phyloP scores from a whole-genome alignment of 352 stramenopile genomes.

The Salisapilia sapeloensis region DNA sequence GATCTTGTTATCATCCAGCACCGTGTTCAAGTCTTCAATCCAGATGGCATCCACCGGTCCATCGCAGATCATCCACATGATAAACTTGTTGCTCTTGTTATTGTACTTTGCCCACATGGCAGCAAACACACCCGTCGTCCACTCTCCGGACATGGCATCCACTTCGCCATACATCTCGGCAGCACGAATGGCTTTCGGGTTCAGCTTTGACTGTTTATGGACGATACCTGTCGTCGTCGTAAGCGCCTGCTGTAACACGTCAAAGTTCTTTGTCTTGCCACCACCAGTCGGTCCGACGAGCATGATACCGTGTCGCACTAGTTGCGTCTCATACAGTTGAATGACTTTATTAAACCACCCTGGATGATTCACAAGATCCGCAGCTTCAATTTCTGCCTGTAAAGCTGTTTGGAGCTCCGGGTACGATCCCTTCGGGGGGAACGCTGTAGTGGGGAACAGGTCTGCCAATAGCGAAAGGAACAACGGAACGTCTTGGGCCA shows the following conservation, averaged over 20 bases:
- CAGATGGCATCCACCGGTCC: constrained; percentile 96
- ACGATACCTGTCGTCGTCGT: constrained; percentile 85
- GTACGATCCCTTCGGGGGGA: constrained; percentile 89
- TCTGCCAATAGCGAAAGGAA: constrained; percentile 94
- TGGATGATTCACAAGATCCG: constrained; percentile 76
- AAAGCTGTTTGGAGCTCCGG: constrained; percentile 87
- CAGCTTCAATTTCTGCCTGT: constrained; percentile 80
- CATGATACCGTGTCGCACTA: constrained; percentile 98
- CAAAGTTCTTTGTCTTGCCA: constrained; percentile 96
- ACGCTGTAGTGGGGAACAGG: constrained; percentile 89
- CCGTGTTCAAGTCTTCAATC: constrained; percentile 98
- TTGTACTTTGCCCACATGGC: constrained; percentile 98
- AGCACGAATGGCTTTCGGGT: constrained; percentile 94
- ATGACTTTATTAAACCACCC: constrained; percentile 94
- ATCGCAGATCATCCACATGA: constrained; percentile 97
- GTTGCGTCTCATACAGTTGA: constrained; percentile 95
- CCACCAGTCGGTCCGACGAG: constrained; percentile 93
- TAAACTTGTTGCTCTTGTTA: constrained; percentile 95
- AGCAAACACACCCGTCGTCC: constrained; percentile 95
- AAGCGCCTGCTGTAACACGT: constrained; percentile 87
- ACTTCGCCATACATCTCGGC: constrained; percentile 98
- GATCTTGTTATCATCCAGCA: constrained; percentile 97
- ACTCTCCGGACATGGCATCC: constrained; percentile 92
- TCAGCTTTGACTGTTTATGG: constrained; percentile 94
- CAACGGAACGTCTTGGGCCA: constrained; percentile 95